Conservation (phyloP, 495 filamentous ascomycete genomes). For the Astrothelium macrocarpum region DNA sequence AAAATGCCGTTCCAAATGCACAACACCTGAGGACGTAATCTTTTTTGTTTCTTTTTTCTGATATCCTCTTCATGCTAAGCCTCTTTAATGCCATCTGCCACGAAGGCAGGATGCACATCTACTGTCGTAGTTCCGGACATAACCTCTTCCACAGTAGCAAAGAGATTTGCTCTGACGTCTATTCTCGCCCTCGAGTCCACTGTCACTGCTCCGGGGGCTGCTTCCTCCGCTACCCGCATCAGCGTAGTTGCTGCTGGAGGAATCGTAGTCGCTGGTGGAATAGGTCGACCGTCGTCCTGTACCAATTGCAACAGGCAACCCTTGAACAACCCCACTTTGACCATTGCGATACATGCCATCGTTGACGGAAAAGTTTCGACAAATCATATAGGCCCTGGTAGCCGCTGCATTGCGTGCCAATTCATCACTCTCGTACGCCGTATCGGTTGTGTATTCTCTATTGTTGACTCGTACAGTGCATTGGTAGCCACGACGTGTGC, state of each 20-base stretch:
- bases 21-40: neutral
- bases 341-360: conserved; percentile 82
- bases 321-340: conserved; percentile 71
- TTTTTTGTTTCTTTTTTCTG: neutral
- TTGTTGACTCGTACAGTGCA: conserved; percentile 95
- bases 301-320: conserved; percentile 66
- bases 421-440: conserved; percentile 65
- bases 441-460: conserved; percentile 88
- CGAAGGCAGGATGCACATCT: conserved; percentile 23
- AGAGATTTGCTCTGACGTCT: conserved; percentile 24
- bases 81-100: conserved; percentile 4
- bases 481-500: conserved; percentile 60
- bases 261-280: conserved; percentile 37
- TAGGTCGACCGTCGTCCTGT: conserved; percentile 43
- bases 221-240: conserved; percentile 39
- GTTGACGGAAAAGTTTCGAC: conserved; percentile 96
- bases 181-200: conserved; percentile 27
- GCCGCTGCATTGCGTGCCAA: conserved; percentile 91
- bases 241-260: conserved; percentile 32
- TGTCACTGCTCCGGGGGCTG: conserved; percentile 46
- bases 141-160: conserved; percentile 25
- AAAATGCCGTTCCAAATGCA: neutral
- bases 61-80: neutral
- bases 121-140: conserved; percentile 19
- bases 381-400: conserved; percentile 95